A percentile compares a stretch with the other conserved stretches of the same genome.
Conservation (phyloP, 495 filamentous ascomycete genomes). For the Cercophora scortea region DNA sequence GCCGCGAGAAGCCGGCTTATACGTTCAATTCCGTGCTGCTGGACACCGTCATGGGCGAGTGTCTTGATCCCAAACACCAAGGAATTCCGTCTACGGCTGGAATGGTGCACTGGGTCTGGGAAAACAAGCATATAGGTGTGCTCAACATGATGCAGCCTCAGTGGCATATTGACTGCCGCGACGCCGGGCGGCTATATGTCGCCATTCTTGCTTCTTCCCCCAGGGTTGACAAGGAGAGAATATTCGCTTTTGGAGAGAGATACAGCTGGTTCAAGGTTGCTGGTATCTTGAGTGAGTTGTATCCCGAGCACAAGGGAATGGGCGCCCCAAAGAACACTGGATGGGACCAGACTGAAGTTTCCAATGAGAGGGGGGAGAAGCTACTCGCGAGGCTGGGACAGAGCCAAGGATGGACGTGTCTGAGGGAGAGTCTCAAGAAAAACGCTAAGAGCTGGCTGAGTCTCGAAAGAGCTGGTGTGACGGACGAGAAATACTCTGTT, state of each 20-base stretch:
- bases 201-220: constrained; percentile 14
- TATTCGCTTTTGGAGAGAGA: constrained; percentile 23
- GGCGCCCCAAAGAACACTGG: constrained; percentile 17
- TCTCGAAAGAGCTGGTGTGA: too few species aligned
- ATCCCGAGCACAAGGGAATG: constrained; percentile 16
- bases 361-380: constrained; percentile 21
- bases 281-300: constrained; percentile 22
- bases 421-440: constrained; percentile 27
- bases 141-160: constrained; percentile 24
- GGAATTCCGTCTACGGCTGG: constrained; percentile 21
- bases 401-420: constrained; percentile 19
- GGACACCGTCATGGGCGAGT: constrained; percentile 25
- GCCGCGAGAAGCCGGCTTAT: constrained; percentile 17
- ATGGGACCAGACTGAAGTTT: constrained; percentile 25
- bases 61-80: constrained; percentile 21
- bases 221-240: constrained; percentile 20
- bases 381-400: constrained; percentile 25
- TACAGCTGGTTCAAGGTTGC: constrained; percentile 24
- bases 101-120: constrained; percentile 24
- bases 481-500: too few species aligned
- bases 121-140: constrained; percentile 14
- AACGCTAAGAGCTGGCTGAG: constrained; percentile 17
- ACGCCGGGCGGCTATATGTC: constrained; percentile 22
- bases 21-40: constrained; percentile 25
- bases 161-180: constrained; percentile 24